Evolutionary conservation across 2,329 filamentous ascomycete genomes (phyloP), one percentile per base, ranked within the genome.

Genomic region (Allantophomopsis lycopodina): DNA sequence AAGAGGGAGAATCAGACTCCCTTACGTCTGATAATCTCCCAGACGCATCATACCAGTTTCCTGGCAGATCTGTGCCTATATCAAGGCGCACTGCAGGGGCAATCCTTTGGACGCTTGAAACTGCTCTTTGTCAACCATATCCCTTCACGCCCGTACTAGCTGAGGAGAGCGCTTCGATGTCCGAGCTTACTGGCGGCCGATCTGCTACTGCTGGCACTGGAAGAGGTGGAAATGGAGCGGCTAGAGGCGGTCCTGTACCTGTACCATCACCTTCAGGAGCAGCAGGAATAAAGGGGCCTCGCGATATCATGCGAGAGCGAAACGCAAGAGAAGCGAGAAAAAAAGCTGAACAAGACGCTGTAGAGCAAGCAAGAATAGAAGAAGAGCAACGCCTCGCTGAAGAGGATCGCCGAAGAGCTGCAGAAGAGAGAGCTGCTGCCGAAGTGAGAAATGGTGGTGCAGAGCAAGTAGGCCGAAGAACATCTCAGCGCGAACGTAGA

Each of bases 81-180:
- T 94, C 87, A 36, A 80, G 76, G 50, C 78, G 83, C 48, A 94
- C 86, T 36, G 83, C 85, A 47, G 84, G 83, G 59, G 89, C 91
- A 31, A 88, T 98, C 56, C 79, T 94, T 51, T 96, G 83, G 66
- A 78, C 87, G 31, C 75, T 96, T 42, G 88, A 96, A 66, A 86
- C 93, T 65, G 86, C 85, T 31, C 71, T 96, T 49, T 81, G 88
- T 49, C 74, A 80, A 36, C 87, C 89, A 2, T 73, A 86, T 48
- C 67, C 76, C 37, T 93, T 96, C 61, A 93, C 87, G 7, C 72
- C 83, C 17, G 87, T 94, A 60, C 64, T 79, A 50, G 71, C 79
- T 44, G 91, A 98, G 68, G 84, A 94, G 66, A 82, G 84, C 71
- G 84, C 88, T 50, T 75, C 76, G 53, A 96, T 98, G 88, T 83